Conservation (phyloP, 1,284 basidiomycete species). For the Xerocomus nothofagi region DNA sequence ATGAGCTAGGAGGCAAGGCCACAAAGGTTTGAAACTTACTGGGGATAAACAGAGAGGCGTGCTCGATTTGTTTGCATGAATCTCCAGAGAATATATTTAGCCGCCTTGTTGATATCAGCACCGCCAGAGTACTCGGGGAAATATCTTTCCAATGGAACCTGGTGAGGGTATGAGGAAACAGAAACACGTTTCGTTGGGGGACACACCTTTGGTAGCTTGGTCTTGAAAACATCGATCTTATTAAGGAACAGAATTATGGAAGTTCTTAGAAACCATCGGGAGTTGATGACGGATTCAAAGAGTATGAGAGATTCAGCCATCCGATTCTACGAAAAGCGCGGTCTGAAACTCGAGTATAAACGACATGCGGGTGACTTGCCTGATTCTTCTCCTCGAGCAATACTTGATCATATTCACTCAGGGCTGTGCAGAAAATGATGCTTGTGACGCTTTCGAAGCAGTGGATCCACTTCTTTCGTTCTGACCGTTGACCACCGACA, state of each 20-base stretch:
- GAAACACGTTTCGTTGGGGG: accelerated
- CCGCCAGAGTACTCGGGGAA: conserved; percentile 97
- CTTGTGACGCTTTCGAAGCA: conserved; percentile 94
- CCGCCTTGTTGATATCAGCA: conserved; percentile 94
- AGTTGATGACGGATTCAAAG: conserved; percentile 96
- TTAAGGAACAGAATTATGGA: conserved; percentile 94
- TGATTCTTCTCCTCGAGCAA: conserved; percentile 78
- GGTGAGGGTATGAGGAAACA: background rate
- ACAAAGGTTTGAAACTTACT: conserved; percentile 54
- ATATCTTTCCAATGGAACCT: conserved; percentile 84
- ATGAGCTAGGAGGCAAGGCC: background rate
- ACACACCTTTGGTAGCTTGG: conserved; percentile 80
- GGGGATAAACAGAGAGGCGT: conserved; percentile 86
- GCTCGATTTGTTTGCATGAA: conserved; percentile 96
- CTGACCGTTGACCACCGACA: conserved; percentile 90
- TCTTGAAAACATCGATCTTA: conserved; percentile 96
- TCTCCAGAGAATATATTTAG: conserved; percentile 96
- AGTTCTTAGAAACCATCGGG: conserved; percentile 94
- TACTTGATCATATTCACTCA: conserved; percentile 94
- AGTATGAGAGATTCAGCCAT: conserved; percentile 94
- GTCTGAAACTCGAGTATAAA: conserved; percentile 2
- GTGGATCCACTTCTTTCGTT: conserved; percentile 95
- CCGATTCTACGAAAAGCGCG: conserved; percentile 68
- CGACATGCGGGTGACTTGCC: conserved; percentile 46
- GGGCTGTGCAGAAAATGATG: conserved; percentile 93